Base-by-base conservation (phyloP, 305 asterid species). In the Rubia peregrina region DNA sequence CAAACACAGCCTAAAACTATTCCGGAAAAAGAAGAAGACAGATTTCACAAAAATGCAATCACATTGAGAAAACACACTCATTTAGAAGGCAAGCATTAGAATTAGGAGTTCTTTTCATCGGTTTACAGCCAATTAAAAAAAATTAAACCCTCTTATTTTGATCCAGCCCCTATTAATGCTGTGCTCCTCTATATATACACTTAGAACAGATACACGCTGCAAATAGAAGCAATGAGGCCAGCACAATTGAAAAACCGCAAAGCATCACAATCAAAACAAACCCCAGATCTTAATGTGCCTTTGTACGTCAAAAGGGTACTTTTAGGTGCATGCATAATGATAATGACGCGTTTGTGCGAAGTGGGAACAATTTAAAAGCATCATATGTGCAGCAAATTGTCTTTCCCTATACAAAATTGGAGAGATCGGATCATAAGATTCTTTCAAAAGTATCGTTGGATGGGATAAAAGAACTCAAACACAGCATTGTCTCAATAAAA, bases 371-470 rank as follows among this genome's bases (percentile, higher is more conserved):
- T 79, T 79, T 64, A 69, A 67, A 79, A 73, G 55, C 71, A 24
- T 55, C 64, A 53, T 79, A 74, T 67, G 72, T 0, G 22, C 56
- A 57, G 38, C 64, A 57, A 74, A 65, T 67, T 68, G 24, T 38
- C 24, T 69, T 65, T 68, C 68, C 42, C 65, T 65, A 41, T 62
- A 75, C 46, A 65, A 13, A 13, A 66, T 57, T 8, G 73, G 72
- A 72, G 81, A 80, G 87, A 89, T 81, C 87, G 67, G 84, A 85
- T 85, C 88, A 77, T 79, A 80, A 68, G 73, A 73, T 49, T 10
- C 44, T 72, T 66, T 24, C 14, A 11, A 11, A 68, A 70, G 33
- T 5, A 11, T 24, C 9, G 48, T 9, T 10, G 30, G 46, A 36
- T 63, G 63, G 56, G 68, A 69, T 43, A 5, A 33, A 24, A 48